These are phyloP conservation scores for Sporormia fimetaria DNA, from an alignment of 495 filamentous ascomycete genomes.

Conservation along the genomic window DNA sequence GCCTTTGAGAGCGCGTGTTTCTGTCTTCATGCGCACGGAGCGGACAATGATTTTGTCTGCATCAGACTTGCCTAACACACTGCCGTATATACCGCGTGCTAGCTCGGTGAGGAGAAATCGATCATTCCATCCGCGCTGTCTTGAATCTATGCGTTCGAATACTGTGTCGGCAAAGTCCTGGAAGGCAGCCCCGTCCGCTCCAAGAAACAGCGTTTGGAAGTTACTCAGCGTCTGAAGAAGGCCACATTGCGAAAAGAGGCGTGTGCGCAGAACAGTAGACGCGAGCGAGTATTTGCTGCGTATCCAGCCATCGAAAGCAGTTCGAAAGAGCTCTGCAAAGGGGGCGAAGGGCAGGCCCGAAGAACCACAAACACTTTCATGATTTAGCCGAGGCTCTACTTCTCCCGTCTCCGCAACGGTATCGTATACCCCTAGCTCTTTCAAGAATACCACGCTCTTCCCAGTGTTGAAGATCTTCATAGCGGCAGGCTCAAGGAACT, in stretches of 20 bases:
- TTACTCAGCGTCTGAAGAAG: conserved; percentile 54
- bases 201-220: conserved; percentile 60
- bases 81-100: conserved; percentile 55
- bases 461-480: conserved; percentile 71
- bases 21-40: conserved; percentile 24
- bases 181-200: conserved; percentile 53
- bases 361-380: conserved; percentile 42
- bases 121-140: conserved; percentile 64
- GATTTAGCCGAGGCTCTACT: conserved; percentile 39
- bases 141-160: conserved; percentile 65
- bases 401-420: conserved; percentile 1
- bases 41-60: conserved; percentile 48
- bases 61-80: conserved; percentile 39
- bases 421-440: conserved; percentile 40
- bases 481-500: conserved; percentile 57
- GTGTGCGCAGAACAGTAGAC: conserved; percentile 48
- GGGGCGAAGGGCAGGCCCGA: conserved; percentile 44
- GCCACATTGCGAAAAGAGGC: conserved; percentile 58
- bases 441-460: conserved; percentile 76
- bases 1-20: conserved; percentile 35
- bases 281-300: conserved; percentile 57
- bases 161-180: conserved; percentile 53
- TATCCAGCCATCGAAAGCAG: conserved; percentile 61
- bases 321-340: conserved; percentile 61
- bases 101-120: conserved; percentile 71